Evolutionary conservation across 169 alveolate genomes (phyloP), one percentile per base, ranked within the genome.

Genomic region (Cyclospora cayetanensis): DNA sequence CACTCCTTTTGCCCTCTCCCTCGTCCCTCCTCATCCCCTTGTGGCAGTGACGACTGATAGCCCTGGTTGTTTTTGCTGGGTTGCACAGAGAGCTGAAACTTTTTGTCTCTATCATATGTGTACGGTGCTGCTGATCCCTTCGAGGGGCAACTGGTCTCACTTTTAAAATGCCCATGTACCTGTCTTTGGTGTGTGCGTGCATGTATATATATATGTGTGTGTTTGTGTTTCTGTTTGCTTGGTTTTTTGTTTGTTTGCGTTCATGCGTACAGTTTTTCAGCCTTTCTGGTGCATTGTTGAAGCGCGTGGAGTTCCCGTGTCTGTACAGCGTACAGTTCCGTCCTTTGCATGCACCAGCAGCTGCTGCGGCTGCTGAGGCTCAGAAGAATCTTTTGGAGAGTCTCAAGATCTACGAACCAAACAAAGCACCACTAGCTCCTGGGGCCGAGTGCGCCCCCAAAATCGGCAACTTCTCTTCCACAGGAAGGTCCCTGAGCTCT

Each of bases 241-340:
- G 72, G 27, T 60, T 12, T 60, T 12, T 2, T 31, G 15, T 12
- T 60, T 60, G 4, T 60, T 60, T 60, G n/a, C n/a, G n/a, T n/a
- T n/a, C n/a, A n/a, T n/a, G n/a, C n/a, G n/a, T n/a, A n/a, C 72
- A 60, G 72, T 60, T 60, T n/a, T 60, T 20, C 72, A 60, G 31
- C n/a, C 31, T 60, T 9, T 60, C 72, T 15, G 72, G 72, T 9
- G 72, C 35, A 9, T 31, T 60, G 15, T n/a, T 60, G 34, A 60
- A 60, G 72, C 72, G 72, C 18, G 31, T 60, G 18, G 72, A 60
- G n/a, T 60, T 60, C 72, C 4, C 35, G 72, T 60, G 72, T n/a
- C 72, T 60, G 72, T 60, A 60, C 72, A 60, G 72, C 72, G 72
- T 60, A 31, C 72, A 60, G 72, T 60, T 60, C 31, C 72, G 72